These are phyloP conservation scores for Pseudevernia furfuracea DNA, from an alignment of 495 filamentous ascomycete genomes.

Conservation along the genomic window DNA sequence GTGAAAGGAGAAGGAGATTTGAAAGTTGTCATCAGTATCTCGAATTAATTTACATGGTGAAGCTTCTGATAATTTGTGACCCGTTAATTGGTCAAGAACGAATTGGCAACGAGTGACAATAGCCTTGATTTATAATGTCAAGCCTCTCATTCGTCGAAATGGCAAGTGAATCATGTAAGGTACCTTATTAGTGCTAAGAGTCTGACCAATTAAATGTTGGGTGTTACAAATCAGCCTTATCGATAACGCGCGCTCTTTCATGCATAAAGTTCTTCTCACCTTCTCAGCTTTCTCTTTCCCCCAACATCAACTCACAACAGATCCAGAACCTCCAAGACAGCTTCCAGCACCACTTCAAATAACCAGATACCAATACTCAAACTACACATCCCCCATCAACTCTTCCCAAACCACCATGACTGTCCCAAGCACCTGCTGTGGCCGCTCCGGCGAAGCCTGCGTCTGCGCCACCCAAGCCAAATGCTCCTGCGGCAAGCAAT, in stretches of 20 bases:
- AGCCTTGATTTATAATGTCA: background rate
- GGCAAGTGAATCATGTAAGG: background rate
- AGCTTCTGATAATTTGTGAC: too few species aligned
- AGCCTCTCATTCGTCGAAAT: background rate
- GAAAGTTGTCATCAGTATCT: too few species aligned
- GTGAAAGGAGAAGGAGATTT: too few species aligned
- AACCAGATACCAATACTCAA: background rate
- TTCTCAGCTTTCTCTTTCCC: background rate
- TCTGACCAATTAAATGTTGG: background rate
- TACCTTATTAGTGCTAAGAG: background rate
- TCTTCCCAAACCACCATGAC: constrained; percentile 36
- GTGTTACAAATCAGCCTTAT: constrained; percentile 9
- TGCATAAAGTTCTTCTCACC: background rate
- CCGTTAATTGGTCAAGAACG: too few species aligned
- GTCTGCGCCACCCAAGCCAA: constrained; percentile 56
- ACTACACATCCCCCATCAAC: background rate
- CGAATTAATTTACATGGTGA: too few species aligned
- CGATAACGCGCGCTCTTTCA: background rate
- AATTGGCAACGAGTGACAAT: too few species aligned
- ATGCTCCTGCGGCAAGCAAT: constrained; percentile 85
- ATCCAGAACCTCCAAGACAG: background rate
- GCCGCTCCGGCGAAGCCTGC: constrained; percentile 47
- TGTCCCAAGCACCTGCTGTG: constrained; percentile 58
- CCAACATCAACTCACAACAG: constrained; percentile 1
- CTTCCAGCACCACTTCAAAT: background rate